phyloP scores from a whole-genome alignment of 306 rosid species.

The Gastrolobium bilobum region DNA sequence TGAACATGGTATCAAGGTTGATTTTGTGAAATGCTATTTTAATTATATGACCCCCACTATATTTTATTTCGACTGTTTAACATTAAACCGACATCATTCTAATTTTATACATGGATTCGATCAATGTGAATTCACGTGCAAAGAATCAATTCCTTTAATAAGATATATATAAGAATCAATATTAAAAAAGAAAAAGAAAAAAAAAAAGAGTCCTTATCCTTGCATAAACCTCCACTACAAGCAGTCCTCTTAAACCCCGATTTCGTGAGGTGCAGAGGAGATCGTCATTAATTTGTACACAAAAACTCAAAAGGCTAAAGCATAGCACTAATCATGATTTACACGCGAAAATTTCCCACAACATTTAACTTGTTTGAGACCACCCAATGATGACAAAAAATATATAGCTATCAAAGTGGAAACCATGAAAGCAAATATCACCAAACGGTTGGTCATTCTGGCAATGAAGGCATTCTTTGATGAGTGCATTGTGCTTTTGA shows the following conservation, averaged over 20 bases:
- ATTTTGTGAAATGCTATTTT: too few species aligned
- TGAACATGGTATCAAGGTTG: too few species aligned
- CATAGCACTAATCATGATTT: slow-evolving; percentile 32
- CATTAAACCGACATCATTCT: neutral
- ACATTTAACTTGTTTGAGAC: slow-evolving; percentile 47
- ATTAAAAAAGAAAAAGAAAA: neutral
- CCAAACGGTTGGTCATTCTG: slow-evolving; percentile 25
- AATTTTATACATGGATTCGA: neutral
- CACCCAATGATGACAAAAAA: slow-evolving; percentile 50
- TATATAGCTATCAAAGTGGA: slow-evolving; percentile 47
- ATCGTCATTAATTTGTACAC: neutral
- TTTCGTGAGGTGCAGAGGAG: slow-evolving; percentile 4
- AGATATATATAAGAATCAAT: neutral
- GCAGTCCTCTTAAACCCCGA: neutral
- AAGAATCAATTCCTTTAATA: neutral
- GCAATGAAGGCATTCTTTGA: slow-evolving; percentile 37
- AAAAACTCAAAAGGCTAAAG: slow-evolving; percentile 25
- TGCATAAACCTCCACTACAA: neutral
- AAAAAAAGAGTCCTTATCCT: neutral
- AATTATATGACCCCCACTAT: too few species aligned
- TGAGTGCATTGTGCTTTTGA: slow-evolving; percentile 45
- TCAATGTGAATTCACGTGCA: slow-evolving; percentile 9
- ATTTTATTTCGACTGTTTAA: too few species aligned
- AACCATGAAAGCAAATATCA: slow-evolving; percentile 40
- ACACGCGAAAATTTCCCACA: slow-evolving; percentile 22